A percentile compares a stretch with the other conserved stretches of the same genome.
phyloP scores from a whole-genome alignment of 805 yeast genomes.

The Saccharomycopsis sp. region DNA sequence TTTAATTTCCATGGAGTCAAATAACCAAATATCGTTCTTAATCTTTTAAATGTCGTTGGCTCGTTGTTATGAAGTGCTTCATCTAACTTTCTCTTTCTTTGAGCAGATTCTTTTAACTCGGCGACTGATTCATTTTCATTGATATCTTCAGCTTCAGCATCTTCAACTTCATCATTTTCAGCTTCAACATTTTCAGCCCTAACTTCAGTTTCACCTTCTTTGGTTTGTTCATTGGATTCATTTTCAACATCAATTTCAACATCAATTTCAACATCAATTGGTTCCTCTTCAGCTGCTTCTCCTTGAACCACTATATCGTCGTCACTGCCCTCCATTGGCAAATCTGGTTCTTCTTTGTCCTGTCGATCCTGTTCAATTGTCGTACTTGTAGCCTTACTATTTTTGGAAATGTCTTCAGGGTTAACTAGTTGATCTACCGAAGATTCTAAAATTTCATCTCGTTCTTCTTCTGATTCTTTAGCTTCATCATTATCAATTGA shows the following conservation, averaged over 20 bases:
- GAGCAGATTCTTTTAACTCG: background rate
- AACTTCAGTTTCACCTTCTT: conserved; percentile 3
- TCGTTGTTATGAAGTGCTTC: background rate
- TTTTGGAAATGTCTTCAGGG: too few species aligned
- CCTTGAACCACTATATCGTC: background rate
- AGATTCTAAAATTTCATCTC: too few species aligned
- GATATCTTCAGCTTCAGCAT: background rate
- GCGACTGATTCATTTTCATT: background rate
- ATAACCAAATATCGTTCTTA: background rate
- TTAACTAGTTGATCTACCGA: too few species aligned
- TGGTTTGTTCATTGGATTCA: background rate
- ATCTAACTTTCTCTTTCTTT: background rate
- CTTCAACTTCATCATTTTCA: background rate
- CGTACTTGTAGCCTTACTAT: too few species aligned
- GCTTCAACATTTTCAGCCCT: background rate
- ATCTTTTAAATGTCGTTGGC: background rate
- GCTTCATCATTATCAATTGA: background rate
- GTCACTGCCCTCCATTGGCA: background rate
- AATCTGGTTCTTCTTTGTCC: background rate
- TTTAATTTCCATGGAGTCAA: background rate
- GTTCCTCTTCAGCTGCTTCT: background rate
- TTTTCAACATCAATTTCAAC: background rate
- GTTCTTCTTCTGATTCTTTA: too few species aligned
- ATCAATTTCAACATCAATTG: background rate
- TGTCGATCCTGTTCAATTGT: background rate